Conservation (phyloP, 805 yeast species). For the Sugiyamaella mastotermitis region DNA sequence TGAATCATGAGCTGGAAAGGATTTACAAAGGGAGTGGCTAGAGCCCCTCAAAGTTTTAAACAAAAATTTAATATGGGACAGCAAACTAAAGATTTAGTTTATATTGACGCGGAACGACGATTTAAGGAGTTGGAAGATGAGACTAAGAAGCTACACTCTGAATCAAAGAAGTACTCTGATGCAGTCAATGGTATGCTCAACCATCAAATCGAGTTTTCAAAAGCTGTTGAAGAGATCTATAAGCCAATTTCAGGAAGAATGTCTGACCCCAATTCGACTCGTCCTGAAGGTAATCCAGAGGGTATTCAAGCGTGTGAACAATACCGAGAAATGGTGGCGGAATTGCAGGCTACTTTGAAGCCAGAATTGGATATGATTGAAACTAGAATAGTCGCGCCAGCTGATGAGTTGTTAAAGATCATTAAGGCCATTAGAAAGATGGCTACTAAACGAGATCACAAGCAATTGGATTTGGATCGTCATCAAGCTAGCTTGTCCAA, state of each 20-base stretch:
- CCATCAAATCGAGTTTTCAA: conserved; percentile 92
- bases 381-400: conserved; percentile 81
- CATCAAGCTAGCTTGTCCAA: conserved; percentile 64
- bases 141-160: conserved; percentile 83
- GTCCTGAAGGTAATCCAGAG: conserved; percentile 92
- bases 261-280: conserved; percentile 80
- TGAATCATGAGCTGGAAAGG: conserved; percentile 94
- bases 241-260: conserved; percentile 92
- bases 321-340: conserved; percentile 81
- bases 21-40: conserved; percentile 64
- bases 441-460: conserved; percentile 93
- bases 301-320: conserved; percentile 94
- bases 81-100: conserved; percentile 74
- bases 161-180: conserved; percentile 80
- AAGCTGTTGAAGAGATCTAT: conserved; percentile 90
- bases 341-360: conserved; percentile 74
- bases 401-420: conserved; percentile 80
- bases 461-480: conserved; percentile 89
- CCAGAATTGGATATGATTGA: conserved; percentile 94
- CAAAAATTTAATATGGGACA: conserved; percentile 78
- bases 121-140: conserved; percentile 87
- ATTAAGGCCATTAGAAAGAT: conserved; percentile 82
- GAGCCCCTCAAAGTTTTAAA: conserved; percentile 89
- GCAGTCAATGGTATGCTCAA: conserved; percentile 93
- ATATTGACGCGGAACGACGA: conserved; percentile 92